Conservation (phyloP, 495 filamentous ascomycete species). For the Neurospora pannonica region DNA sequence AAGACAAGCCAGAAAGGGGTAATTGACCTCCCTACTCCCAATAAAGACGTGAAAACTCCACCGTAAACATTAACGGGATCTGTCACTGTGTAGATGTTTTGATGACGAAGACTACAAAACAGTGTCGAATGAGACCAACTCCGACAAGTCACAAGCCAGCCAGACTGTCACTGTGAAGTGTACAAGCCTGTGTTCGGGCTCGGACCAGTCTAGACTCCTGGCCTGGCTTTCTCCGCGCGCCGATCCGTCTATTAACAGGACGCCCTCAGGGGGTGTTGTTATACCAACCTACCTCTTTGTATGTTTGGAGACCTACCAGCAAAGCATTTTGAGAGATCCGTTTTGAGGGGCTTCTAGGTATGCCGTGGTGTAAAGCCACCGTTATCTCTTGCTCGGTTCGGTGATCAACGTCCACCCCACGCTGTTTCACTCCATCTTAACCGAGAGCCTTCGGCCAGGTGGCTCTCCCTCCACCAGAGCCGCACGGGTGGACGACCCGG, state of each 20-base stretch:
- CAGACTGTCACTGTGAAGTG: not conserved
- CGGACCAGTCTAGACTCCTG: not conserved
- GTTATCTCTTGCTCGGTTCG: not conserved
- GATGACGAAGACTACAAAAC: not conserved
- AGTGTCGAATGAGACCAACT: not conserved
- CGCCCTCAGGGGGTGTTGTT: not conserved
- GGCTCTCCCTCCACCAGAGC: not conserved
- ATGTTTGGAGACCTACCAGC: not conserved
- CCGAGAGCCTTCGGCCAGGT: not conserved
- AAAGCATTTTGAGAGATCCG: not conserved
- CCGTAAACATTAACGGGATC: not conserved
- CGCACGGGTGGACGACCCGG: not conserved
- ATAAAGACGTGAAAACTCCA: not conserved
- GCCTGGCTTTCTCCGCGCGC: not conserved
- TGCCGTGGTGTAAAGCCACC: not conserved
- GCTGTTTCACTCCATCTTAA: not conserved
- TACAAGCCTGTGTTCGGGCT: not conserved
- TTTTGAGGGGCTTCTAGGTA: not conserved
- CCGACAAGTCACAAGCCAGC: not conserved
- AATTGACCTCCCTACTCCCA: not conserved
- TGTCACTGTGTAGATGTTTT: not conserved
- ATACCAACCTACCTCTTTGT: not conserved
- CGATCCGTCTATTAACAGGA: not conserved
- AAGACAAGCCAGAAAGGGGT: not conserved
- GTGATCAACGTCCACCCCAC: not conserved